These are phyloP conservation scores for Aspergillus sp. DNA, from an alignment of 2,329 filamentous ascomycete genomes.

Conservation along the genomic window DNA sequence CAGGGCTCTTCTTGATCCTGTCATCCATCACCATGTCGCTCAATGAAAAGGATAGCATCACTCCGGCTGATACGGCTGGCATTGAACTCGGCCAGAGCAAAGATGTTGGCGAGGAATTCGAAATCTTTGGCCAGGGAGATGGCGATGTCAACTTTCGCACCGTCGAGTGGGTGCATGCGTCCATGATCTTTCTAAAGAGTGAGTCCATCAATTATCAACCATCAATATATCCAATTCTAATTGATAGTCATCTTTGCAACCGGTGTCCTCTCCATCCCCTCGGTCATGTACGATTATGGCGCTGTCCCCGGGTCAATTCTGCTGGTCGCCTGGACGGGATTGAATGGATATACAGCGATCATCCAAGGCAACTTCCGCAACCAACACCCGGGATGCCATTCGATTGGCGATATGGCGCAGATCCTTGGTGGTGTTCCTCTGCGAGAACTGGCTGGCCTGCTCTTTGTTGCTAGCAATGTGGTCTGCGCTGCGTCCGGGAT, in stretches of 20 bases:
- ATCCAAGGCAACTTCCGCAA: slow-evolving; percentile 51
- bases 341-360: slow-evolving; percentile 48
- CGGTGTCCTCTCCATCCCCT: slow-evolving; percentile 15
- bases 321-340: slow-evolving; percentile 12
- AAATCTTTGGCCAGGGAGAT: slow-evolving; percentile 47
- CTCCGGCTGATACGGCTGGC: too few species aligned
- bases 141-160: slow-evolving; percentile 51
- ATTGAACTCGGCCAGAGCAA: too few species aligned
- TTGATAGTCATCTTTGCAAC: slow-evolving; percentile 22
- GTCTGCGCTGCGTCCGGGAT: slow-evolving; percentile 56
- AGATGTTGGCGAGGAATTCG: slow-evolving; percentile 19
- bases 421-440: slow-evolving; percentile 50
- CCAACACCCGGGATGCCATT: slow-evolving; percentile 48
- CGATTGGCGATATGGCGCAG: slow-evolving; percentile 55
- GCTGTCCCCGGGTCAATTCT: slow-evolving; percentile 12
- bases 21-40: too few species aligned
- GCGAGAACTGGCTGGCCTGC: slow-evolving; percentile 49
- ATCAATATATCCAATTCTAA: neutral
- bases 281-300: slow-evolving; percentile 13
- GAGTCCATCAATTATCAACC: neutral
- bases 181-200: slow-evolving; percentile 51
- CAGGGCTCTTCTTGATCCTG: too few species aligned
- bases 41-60: too few species aligned
- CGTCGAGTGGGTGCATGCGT: slow-evolving; percentile 49
- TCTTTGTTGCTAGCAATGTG: slow-evolving; percentile 57